Evolutionary conservation across 2,329 filamentous ascomycete species (phyloP), one percentile per base, ranked within the genome.

Genomic region (Dryadomyces quercivorus): DNA sequence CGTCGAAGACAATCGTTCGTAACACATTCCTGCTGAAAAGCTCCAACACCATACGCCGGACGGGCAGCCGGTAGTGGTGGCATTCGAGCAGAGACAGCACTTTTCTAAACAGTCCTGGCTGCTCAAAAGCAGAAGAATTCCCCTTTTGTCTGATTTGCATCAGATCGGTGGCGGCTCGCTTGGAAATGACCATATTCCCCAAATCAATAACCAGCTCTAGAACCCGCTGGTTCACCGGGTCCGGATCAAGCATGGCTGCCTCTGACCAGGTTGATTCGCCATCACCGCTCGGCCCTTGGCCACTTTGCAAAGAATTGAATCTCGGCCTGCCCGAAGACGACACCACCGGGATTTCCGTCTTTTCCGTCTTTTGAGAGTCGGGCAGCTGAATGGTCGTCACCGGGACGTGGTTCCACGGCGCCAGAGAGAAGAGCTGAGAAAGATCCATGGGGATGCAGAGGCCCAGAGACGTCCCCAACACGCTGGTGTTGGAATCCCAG

Each of bases 1-100:
- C 85, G 51, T 86, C 86, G 56, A 95, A 83, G 13, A 98, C 86
- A 57, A 96, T 87, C 60, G 82, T 81, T 59, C 90, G 77, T 69
- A 97, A 76, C 46, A 97, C 88, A 56, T 81, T 84, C 69, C 92
- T 93, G 64, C 97, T 92, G 63, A 98, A 98, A 21, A 98, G 72
- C 65, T 97, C 93, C 57, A 97, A 84, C 40, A 95, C 86, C 70
- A 95, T 91, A 48, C 92, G 84, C 58, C 92, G 85, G 31, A 94
- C 86, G 1, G 85, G 85, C 2, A 98, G 77, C 21, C 90, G 81
- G 69, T 93, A 97, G 65, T 94, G 89, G 63, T 95, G 92, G 61
- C 82, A 84, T 67, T 96, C 90, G 56, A 98, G 76, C 50, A 97
- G 76, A 9, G 81, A 80, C 74, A 98, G 84, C 49, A 93, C 84